Evolutionary conservation across 768 basidiomycete species (phyloP).

Genomic region (Rhizopogon salebrosus): DNA sequence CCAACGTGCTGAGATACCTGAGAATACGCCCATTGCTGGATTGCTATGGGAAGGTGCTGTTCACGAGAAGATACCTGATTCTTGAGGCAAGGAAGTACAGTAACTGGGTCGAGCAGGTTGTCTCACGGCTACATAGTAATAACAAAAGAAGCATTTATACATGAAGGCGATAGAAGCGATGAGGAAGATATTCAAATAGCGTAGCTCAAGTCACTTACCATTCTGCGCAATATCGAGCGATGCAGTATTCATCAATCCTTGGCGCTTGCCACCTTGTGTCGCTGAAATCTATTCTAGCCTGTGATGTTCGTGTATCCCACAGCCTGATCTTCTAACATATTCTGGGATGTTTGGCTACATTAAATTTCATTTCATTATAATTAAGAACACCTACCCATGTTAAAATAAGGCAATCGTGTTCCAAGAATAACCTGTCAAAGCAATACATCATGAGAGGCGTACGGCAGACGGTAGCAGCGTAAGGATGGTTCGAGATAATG

Average conservation of each 20-base stretch:
- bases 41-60: not conserved
- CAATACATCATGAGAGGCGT: too few species aligned
- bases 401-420: too few species aligned
- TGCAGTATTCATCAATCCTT: too few species aligned
- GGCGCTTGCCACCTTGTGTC: not conserved
- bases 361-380: too few species aligned
- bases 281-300: not conserved
- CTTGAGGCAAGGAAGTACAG: not conserved
- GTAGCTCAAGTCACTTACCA: not conserved
- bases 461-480: too few species aligned
- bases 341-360: not conserved
- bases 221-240: not conserved
- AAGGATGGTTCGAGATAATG: too few species aligned
- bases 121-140: not conserved
- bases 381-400: too few species aligned
- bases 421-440: too few species aligned
- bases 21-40: not conserved
- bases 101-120: not conserved
- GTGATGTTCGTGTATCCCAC: too few species aligned
- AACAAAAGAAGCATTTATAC: not conserved
- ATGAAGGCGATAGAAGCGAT: not conserved
- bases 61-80: not conserved
- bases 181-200: not conserved
- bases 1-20: not conserved
- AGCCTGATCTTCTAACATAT: too few species aligned